phyloP scores from a whole-genome alignment of 1,139 yeast genomes.

The Debaryomyces psychrophilus region DNA sequence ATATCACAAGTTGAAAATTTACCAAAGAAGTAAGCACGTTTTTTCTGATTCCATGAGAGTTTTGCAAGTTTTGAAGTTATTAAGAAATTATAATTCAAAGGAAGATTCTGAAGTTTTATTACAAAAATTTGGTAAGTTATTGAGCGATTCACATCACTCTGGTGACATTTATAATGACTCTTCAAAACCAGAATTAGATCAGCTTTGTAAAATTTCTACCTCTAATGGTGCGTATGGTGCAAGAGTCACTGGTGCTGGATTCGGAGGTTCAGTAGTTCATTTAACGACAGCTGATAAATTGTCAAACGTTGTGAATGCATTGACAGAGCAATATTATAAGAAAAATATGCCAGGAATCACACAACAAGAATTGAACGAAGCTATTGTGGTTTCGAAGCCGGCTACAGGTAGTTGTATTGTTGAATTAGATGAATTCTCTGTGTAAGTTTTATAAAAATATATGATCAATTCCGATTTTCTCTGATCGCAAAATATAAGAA shows the following conservation, averaged over 20 bases:
- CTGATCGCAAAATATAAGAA: slow-evolving; percentile 6
- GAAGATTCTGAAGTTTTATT: slow-evolving; percentile 34
- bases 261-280: slow-evolving; percentile 77
- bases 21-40: slow-evolving; percentile 65
- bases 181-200: slow-evolving; percentile 57
- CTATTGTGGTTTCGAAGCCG: slow-evolving; percentile 61
- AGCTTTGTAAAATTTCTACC: slow-evolving; percentile 56
- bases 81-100: slow-evolving; percentile 23
- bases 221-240: slow-evolving; percentile 65
- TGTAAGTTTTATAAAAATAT: background rate
- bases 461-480: background rate
- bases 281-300: slow-evolving; percentile 54
- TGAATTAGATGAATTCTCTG: slow-evolving; percentile 13
- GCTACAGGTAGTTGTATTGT: slow-evolving; percentile 59
- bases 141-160: slow-evolving; percentile 64
- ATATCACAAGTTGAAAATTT: slow-evolving; percentile 56
- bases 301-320: slow-evolving; percentile 46
- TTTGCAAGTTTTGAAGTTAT: slow-evolving; percentile 49
- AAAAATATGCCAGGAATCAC: slow-evolving; percentile 51
- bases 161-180: slow-evolving; percentile 54
- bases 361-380: slow-evolving; percentile 48
- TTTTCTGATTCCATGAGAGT: slow-evolving; percentile 67
- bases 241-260: slow-evolving; percentile 80
- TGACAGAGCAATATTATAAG: slow-evolving; percentile 53
- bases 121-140: slow-evolving; percentile 50